Percentiles rank a stretch among this genome's conserved stretches.
Evolutionary conservation across 208 protist species (phyloP).

Genomic region (Leishmania major): DNA sequence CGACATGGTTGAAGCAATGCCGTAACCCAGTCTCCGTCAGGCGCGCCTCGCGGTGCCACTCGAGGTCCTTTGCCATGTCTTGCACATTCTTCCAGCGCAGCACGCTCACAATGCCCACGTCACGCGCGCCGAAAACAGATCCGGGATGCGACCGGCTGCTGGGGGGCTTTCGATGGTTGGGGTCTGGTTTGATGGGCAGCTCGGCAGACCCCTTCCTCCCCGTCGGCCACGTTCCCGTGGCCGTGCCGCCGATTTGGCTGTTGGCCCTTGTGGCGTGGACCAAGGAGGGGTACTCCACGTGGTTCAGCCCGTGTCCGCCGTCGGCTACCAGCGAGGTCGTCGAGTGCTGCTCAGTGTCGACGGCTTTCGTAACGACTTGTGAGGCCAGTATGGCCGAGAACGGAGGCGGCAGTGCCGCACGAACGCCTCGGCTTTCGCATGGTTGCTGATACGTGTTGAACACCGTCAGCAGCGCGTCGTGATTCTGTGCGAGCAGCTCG

Average conservation of each 20-base stretch:
- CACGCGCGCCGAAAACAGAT: slow-evolving; percentile 11
- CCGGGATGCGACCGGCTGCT: not conserved
- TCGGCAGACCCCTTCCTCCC: not conserved
- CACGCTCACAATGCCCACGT: slow-evolving; percentile 74
- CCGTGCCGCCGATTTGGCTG: slow-evolving; percentile 9
- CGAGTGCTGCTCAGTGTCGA: slow-evolving; percentile 14
- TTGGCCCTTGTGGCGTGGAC: slow-evolving; percentile 10
- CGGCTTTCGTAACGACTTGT: slow-evolving; percentile 17
- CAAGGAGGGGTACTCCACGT: slow-evolving; percentile 16
- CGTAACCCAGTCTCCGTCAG: slow-evolving; percentile 28
- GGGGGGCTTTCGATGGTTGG: not conserved
- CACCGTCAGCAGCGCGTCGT: slow-evolving; percentile 46
- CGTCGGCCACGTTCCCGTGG: not conserved
- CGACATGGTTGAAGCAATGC: slow-evolving; percentile 43
- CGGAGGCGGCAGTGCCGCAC: slow-evolving; percentile 49
- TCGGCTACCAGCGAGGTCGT: slow-evolving; percentile 5
- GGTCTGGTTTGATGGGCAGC: not conserved
- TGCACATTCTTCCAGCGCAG: slow-evolving; percentile 45
- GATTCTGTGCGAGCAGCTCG: slow-evolving; percentile 35
- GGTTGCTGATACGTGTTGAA: slow-evolving; percentile 55
- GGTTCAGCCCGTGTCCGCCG: slow-evolving; percentile 8
- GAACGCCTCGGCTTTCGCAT: slow-evolving; percentile 61
- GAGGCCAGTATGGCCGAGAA: slow-evolving; percentile 31
- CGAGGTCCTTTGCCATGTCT: slow-evolving; percentile 52
- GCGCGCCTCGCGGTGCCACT: slow-evolving; percentile 34